Evolutionary conservation across 306 rosid genomes (phyloP).

Genomic region (Bauhinia variegata): DNA sequence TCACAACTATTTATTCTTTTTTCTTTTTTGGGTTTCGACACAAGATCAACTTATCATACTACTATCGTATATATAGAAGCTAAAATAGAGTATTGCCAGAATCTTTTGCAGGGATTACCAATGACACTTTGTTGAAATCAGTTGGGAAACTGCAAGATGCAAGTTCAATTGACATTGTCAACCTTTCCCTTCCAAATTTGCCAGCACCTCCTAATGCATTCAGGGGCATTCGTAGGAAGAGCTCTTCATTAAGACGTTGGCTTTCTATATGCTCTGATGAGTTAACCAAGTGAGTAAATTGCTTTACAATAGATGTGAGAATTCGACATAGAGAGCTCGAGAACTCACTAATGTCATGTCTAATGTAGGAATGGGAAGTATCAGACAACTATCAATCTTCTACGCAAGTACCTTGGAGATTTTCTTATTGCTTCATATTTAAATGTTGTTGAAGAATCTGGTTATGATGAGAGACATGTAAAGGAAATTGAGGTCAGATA

Average conservation of each 20-base stretch:
- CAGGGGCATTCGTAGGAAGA: constrained; percentile 87
- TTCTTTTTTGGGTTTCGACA: constrained; percentile 28
- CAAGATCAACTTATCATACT: constrained; percentile 18
- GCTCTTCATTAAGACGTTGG: constrained; percentile 92
- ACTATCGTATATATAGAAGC: constrained; percentile 24
- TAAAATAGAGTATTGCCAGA: constrained; percentile 56
- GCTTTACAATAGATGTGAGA: constrained; percentile 19
- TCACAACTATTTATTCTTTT: constrained; percentile 22
- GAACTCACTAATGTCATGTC: constrained; percentile 25
- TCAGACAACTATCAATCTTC: constrained; percentile 62
- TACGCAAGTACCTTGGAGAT: constrained; percentile 96
- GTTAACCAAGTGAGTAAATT: constrained; percentile 62
- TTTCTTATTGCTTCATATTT: constrained; percentile 82
- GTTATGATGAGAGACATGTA: constrained; percentile 74
- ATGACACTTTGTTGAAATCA: constrained; percentile 64
- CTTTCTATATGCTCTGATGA: constrained; percentile 88
- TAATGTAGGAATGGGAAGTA: constrained; percentile 71
- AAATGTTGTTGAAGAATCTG: constrained; percentile 80
- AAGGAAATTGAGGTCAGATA: constrained; percentile 85
- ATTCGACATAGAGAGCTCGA: constrained; percentile 11
- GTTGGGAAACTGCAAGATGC: constrained; percentile 55
- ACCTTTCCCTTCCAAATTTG: constrained; percentile 69
- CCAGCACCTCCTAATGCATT: constrained; percentile 82
- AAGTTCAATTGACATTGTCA: constrained; percentile 56
- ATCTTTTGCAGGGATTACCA: constrained; percentile 65